Evolutionary conservation across 1,284 basidiomycete genomes (phyloP), one percentile per base, ranked within the genome.

Genomic region (Sanghuangporus baumii): DNA sequence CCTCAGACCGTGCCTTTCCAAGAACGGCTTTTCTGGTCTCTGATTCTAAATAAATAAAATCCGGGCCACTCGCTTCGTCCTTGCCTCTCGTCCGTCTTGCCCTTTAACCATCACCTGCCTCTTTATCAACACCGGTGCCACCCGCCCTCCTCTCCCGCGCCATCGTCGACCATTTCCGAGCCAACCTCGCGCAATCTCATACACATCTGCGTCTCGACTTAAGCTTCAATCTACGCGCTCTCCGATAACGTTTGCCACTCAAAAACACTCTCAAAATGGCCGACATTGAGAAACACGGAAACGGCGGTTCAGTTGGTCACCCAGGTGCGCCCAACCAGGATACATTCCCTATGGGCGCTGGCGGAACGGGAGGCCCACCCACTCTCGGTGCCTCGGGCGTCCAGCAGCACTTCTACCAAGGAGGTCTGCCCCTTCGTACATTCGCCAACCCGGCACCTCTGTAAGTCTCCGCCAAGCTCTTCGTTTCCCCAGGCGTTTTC

Each of bases 391-490:
- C 61, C 65, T 23, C 66, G 56, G 2, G 51, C 61, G 41, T 16
- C 47, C 62, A 73, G 67, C 66, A 74, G 57, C 40, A 59, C 26
- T 36, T 61, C 56, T 57, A 64, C 56, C 67, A 68, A 57, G 68
- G 63, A 50, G 68, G 64, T 46, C 31, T 63, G 8, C 50, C 64
- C 55, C 60, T 67, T 16, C 64, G 69, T 34, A 69, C 62, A 40
- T 51, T 86, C 12, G 85, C 76, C 40, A 85, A 86, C 70, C 83
- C 84, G 1, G 81, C 72, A 20, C 73, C 82, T 31, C 79, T 84
- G 80, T 84, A 69, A 64, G 81, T 72, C 18, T 3, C 9, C 31
- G 23, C 20, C 20, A 55, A 46, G 26, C 16, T 37, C 31, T n/a
- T n/a, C 31, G 16, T 6, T 14, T 11, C 3, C 31, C 36, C 16